These are phyloP conservation scores for Fusarium armeniacum DNA, from an alignment of 2,329 filamentous ascomycete species.

Conservation along the genomic window DNA sequence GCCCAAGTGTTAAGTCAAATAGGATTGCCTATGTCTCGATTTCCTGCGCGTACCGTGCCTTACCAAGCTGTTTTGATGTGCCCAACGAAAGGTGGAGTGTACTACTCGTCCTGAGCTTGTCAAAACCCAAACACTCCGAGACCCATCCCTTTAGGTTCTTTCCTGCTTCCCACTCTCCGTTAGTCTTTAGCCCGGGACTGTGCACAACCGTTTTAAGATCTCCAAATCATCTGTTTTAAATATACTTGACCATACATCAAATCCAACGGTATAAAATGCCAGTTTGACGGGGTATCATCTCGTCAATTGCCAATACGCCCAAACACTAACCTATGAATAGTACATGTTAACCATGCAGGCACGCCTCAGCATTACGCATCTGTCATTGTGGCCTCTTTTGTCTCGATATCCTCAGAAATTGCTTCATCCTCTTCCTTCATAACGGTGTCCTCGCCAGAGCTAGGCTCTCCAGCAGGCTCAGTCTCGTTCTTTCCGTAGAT, in stretches of 20 bases:
- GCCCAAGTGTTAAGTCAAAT: not conserved
- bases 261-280: not conserved
- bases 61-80: not conserved
- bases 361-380: slow-evolving; percentile 24
- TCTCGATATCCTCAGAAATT: slow-evolving; percentile 11
- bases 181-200: not conserved
- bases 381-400: slow-evolving; percentile 41
- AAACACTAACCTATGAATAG: slow-evolving; percentile 14
- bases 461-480: slow-evolving; percentile 19
- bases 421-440: slow-evolving; percentile 40
- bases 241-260: not conserved
- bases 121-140: not conserved
- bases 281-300: slow-evolving; percentile 37
- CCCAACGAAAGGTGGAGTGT: not conserved
- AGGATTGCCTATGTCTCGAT: not conserved
- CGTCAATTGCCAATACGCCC: slow-evolving; percentile 24
- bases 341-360: slow-evolving; percentile 5
- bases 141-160: not conserved
- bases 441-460: slow-evolving; percentile 35
- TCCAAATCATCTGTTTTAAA: not conserved
- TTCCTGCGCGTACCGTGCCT: too few species aligned
- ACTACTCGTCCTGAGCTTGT: not conserved
- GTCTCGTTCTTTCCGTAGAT: slow-evolving; percentile 47
- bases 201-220: not conserved
- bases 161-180: not conserved